Conservation (phyloP, 768 basidiomycete genomes). For the Tylopilus subfusipes region DNA sequence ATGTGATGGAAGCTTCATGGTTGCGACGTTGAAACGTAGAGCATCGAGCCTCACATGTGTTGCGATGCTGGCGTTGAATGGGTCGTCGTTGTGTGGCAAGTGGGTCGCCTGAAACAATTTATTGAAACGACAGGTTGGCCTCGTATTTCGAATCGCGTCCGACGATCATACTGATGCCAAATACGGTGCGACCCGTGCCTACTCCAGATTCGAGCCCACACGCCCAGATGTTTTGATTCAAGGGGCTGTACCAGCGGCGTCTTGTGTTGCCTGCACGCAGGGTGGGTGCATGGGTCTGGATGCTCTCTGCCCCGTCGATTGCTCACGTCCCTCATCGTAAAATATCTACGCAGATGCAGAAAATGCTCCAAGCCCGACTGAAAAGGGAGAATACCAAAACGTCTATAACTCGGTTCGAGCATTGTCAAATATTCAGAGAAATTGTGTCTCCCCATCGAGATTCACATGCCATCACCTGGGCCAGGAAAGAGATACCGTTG, state of each 20-base stretch:
- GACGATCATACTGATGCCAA: constrained; percentile 16
- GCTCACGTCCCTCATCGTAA: not conserved
- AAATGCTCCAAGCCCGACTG: not conserved
- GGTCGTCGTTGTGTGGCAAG: constrained; percentile 6
- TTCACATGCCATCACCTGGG: constrained; percentile 13
- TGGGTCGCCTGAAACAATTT: not conserved
- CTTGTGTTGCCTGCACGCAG: too few species aligned
- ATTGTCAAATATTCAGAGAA: constrained; percentile 2
- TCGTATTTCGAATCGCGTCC: constrained; percentile 11
- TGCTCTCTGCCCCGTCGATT: not conserved
- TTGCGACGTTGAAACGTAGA: not conserved
- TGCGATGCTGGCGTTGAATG: not conserved
- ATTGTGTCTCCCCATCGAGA: not conserved
- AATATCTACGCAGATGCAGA: not conserved
- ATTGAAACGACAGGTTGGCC: constrained; percentile 3
- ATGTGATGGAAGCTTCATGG: constrained; percentile 13
- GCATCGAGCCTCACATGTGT: constrained; percentile 6
- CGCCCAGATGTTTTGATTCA: too few species aligned
- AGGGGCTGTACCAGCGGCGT: too few species aligned
- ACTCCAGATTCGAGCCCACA: too few species aligned
- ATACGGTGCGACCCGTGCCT: constrained; percentile 1
- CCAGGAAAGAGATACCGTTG: constrained; percentile 19
- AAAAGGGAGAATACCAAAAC: not conserved
- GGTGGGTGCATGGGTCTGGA: too few species aligned
- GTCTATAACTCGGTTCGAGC: constrained; percentile 1